Evolutionary conservation across 345 rosid species (phyloP).

Genomic region (Corchorus capsularis): DNA sequence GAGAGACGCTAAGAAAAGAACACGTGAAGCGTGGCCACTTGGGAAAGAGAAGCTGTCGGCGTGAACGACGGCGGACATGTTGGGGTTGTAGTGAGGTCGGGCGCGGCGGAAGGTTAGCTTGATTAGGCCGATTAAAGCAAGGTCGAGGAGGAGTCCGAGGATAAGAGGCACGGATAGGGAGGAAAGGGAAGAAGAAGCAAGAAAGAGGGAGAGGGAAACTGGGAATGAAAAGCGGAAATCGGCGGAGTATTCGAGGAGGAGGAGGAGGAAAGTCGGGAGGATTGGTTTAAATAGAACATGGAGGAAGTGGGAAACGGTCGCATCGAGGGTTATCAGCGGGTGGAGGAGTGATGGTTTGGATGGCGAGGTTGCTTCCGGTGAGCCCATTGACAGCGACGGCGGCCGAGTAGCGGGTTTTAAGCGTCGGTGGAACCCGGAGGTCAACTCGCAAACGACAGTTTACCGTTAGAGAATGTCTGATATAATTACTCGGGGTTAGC

Average conservation of each 20-base stretch:
- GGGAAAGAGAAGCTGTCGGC: constrained; percentile 87
- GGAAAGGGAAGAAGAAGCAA: constrained; percentile 52
- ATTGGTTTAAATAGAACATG: constrained; percentile 49
- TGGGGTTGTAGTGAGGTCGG: constrained; percentile 82
- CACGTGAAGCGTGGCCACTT: constrained; percentile 92
- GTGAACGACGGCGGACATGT: constrained; percentile 72
- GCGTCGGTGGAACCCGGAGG: not conserved
- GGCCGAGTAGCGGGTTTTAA: not conserved
- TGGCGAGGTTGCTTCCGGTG: not conserved
- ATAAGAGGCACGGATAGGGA: constrained; percentile 57
- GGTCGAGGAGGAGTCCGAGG: constrained; percentile 82
- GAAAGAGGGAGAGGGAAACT: constrained; percentile 56
- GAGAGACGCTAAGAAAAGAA: constrained; percentile 64
- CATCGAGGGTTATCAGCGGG: constrained; percentile 46
- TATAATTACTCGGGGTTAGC: not conserved
- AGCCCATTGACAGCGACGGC: constrained; percentile 10
- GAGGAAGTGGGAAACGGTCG: constrained; percentile 49
- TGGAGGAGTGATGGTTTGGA: constrained; percentile 25
- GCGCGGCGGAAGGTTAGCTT: constrained; percentile 78
- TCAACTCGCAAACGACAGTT: constrained; percentile 18
- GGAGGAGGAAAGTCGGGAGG: constrained; percentile 54
- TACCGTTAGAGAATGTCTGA: constrained; percentile 7
- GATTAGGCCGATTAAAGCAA: constrained; percentile 63
- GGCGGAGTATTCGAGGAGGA: constrained; percentile 72
- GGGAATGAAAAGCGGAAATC: constrained; percentile 90